These are phyloP conservation scores for Trametes coccinea DNA, from an alignment of 768 basidiomycete species.

Conservation along the genomic window DNA sequence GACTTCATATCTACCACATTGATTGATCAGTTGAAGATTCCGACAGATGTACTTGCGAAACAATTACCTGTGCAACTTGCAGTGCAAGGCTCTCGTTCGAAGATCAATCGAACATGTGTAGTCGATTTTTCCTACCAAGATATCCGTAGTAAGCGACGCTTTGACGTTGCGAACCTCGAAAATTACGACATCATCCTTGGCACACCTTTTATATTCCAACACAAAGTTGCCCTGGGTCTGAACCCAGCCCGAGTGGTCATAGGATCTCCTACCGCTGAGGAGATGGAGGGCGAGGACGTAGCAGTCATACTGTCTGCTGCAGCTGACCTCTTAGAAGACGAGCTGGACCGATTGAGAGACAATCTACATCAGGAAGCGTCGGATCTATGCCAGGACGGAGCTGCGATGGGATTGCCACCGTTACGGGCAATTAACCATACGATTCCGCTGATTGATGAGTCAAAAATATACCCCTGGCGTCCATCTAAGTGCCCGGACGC, in stretches of 20 bases:
- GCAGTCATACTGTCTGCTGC: neutral
- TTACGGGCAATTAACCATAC: constrained; percentile 37
- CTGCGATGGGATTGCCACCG: constrained; percentile 28
- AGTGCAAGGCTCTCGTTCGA: constrained; percentile 32
- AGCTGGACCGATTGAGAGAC: neutral
- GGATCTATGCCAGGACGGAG: neutral
- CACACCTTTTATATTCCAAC: constrained; percentile 30
- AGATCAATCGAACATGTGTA: constrained; percentile 23
- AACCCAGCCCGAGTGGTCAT: constrained; percentile 9
- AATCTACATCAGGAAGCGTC: constrained; percentile 14
- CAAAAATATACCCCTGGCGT: constrained; percentile 36
- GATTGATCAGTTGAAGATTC: constrained; percentile 29
- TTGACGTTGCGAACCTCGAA: constrained; percentile 13
- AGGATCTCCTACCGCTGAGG: neutral
- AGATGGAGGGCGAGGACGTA: neutral
- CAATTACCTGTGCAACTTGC: constrained; percentile 34
- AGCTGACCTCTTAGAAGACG: neutral
- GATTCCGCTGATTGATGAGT: constrained; percentile 37
- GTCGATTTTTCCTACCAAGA: constrained; percentile 6
- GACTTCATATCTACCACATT: constrained; percentile 35
- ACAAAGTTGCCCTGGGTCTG: constrained; percentile 5
- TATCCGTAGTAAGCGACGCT: neutral
- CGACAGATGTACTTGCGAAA: constrained; percentile 18
- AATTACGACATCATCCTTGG: constrained; percentile 29
- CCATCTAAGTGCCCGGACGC: constrained; percentile 32